These are phyloP conservation scores for Aspergillus brunneoviolaceus DNA, from an alignment of 2,329 filamentous ascomycete genomes.

Conservation along the genomic window DNA sequence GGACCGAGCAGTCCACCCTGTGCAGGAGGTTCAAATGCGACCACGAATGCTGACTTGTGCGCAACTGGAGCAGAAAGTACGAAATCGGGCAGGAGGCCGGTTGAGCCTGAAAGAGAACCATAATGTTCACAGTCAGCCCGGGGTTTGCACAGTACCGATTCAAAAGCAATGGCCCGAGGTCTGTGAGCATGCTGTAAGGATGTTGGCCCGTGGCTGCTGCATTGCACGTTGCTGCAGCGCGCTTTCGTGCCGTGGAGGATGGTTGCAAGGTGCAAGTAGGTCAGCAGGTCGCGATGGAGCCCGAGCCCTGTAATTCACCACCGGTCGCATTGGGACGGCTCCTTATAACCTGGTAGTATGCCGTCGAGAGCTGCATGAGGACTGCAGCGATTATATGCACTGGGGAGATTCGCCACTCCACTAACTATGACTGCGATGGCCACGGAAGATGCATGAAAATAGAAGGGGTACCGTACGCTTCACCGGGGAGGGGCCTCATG, in stretches of 20 bases:
- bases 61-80: too few relatives aligned
- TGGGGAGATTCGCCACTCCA: not conserved
- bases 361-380: not conserved
- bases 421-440: not conserved
- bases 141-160: not conserved
- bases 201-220: not conserved
- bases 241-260: not conserved
- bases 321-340: too few relatives aligned
- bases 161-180: not conserved
- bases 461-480: not conserved
- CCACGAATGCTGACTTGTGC: too few relatives aligned
- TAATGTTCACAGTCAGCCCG: not conserved
- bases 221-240: not conserved
- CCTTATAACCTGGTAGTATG: not conserved
- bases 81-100: too few relatives aligned
- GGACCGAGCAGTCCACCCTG: too few relatives aligned
- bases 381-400: too few relatives aligned
- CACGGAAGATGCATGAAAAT: not conserved
- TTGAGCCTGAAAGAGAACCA: not conserved
- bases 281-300: not conserved
- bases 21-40: too few relatives aligned
- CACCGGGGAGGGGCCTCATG: constrained; percentile 1
- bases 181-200: not conserved
- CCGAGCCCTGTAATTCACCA: not conserved
- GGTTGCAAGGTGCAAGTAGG: not conserved